Percentiles rank a stretch among this genome's conserved stretches.
Evolutionary conservation across 257 asterid genomes (phyloP).

Genomic region (Solanum neorickii): DNA sequence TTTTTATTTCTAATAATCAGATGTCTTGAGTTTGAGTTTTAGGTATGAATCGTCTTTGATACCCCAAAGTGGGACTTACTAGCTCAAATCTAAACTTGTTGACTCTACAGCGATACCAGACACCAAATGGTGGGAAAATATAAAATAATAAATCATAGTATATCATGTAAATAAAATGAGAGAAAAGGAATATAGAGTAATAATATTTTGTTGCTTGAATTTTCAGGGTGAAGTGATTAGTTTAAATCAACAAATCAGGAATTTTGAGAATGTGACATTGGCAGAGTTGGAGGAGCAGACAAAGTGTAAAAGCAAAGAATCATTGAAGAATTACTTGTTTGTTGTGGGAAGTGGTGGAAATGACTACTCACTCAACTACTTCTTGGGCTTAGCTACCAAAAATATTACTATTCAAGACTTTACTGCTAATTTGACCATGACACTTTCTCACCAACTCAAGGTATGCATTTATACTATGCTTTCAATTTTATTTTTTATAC

Average conservation of each 20-base stretch:
- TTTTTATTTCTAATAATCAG: background rate
- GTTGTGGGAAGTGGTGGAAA: slow-evolving; percentile 73
- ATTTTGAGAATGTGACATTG: slow-evolving; percentile 44
- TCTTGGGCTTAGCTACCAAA: slow-evolving; percentile 13
- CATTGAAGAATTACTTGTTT: slow-evolving; percentile 31
- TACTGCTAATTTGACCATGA: slow-evolving; percentile 33
- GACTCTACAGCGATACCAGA: too few species aligned
- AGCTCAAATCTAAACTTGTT: too few species aligned
- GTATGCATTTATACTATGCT: slow-evolving; percentile 9
- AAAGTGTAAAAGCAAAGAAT: background rate
- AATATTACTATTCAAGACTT: slow-evolving; percentile 43
- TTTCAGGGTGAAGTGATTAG: slow-evolving; percentile 46
- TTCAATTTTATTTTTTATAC: background rate
- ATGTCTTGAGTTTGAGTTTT: background rate
- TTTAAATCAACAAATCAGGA: slow-evolving; percentile 43
- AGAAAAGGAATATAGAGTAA: background rate
- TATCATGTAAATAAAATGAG: background rate
- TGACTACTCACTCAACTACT: slow-evolving; percentile 61
- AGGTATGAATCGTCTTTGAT: background rate
- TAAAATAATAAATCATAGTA: too few species aligned
- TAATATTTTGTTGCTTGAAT: background rate
- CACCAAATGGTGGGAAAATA: background rate
- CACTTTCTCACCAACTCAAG: slow-evolving; percentile 45
- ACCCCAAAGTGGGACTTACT: background rate
- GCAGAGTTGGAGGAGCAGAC: slow-evolving; percentile 42